Base-by-base conservation (phyloP, 2,329 filamentous ascomycete species). In the Arachnomyces sp. region DNA sequence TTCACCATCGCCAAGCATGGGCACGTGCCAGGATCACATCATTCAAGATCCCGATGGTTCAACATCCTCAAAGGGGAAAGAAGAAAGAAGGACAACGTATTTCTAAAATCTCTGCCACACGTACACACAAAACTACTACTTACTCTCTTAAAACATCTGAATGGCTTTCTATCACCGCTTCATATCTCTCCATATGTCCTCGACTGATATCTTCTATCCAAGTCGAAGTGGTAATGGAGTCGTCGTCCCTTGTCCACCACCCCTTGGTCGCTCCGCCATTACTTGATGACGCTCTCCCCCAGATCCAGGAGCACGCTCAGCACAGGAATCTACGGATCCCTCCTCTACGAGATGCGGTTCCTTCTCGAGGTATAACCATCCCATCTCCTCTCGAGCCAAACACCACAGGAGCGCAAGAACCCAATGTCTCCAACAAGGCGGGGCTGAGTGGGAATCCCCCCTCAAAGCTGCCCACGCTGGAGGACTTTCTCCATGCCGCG, bases 371-470 rank as follows among this genome's bases (percentile, higher is more conserved):
- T 29, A 55, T 65, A 44, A 65, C 60, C 39, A 53, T 59, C 29
- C 66, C 66, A n/a, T 60, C 60, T 13, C 66, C 67, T 15, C 58
- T 72, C 36, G 68, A 72, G 46, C 68, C 68, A 7, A 64, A 60
- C 48, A 25, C 21, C 21, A 25, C 21, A 25, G 21, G 21, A 25
- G 21, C 57, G 15, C 57, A 65, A 12, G 40, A 56, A 12, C 42
- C 45, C 15, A 57, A 54, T 34, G 54, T 54, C 25, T 43, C 59
- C 30, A 34, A 55, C 9, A 52, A 48, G 28, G 40, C 48, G 15
- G 48, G 53, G 38, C 33, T 43, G 13, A 39, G 49, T 36, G 52
- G 53, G 31, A 58, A 58, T 32, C 53, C 57, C 13, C 52, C 64
- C n/a, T 50, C 59, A 28, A 61, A 59, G 46, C 56, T 63, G 17